Conservation (phyloP, 2,329 filamentous ascomycete genomes). For the Xylaria multiplex region DNA sequence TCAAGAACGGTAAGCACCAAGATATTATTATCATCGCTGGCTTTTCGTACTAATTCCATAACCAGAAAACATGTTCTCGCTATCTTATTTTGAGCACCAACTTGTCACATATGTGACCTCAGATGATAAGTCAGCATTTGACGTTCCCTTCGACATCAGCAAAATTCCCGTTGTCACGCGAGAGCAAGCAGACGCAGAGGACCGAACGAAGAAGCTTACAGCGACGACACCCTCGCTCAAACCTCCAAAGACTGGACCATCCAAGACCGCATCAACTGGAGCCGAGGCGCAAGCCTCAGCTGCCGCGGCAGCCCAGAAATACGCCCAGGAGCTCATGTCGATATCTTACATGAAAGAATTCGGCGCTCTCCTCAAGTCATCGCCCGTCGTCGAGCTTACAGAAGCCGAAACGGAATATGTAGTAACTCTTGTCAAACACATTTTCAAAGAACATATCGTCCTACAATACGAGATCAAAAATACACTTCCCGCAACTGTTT, state of each 20-base stretch:
- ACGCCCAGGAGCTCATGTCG: conserved; percentile 84
- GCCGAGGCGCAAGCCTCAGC: conserved; percentile 81
- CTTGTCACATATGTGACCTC: conserved; percentile 97
- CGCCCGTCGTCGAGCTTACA: conserved; percentile 84
- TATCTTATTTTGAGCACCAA: conserved; percentile 95
- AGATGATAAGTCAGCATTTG: conserved; percentile 86
- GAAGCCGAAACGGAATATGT: conserved; percentile 98
- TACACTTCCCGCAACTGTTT: conserved; percentile 87
- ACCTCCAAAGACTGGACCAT: conserved; percentile 82
- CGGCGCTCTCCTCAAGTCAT: conserved; percentile 92
- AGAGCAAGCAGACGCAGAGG: conserved; percentile 95
- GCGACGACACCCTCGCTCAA: conserved; percentile 93
- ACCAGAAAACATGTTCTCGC: conserved; percentile 90
- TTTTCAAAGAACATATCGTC: conserved; percentile 97
- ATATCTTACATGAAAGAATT: conserved; percentile 94
- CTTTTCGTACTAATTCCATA: conserved; percentile 44
- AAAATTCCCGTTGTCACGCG: conserved; percentile 92
- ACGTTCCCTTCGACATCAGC: conserved; percentile 86
- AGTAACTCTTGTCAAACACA: conserved; percentile 91
- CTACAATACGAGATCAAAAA: conserved; percentile 98
- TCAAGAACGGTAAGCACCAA: conserved; percentile 80
- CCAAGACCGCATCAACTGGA: conserved; percentile 74
- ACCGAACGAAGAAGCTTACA: conserved; percentile 96
- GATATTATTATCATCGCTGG: not conserved
- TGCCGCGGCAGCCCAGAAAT: conserved; percentile 84